Evolutionary conservation across 2,329 filamentous ascomycete genomes (phyloP).

Genomic region (Hymenoscyphus repandus): DNA sequence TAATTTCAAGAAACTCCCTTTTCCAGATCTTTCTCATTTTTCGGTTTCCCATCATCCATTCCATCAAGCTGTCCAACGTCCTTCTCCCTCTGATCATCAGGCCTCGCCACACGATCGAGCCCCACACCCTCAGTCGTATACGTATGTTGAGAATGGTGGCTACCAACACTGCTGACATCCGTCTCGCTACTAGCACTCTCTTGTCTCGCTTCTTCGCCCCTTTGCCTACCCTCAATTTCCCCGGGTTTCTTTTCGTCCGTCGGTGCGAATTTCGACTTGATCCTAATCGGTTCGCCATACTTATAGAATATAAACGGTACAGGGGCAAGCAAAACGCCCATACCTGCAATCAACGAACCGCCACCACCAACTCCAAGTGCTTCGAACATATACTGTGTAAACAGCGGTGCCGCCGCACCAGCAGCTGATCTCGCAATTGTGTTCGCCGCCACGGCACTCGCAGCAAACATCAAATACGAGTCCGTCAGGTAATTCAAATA

Average conservation of each 20-base stretch:
- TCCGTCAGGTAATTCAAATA: constrained; percentile 51
- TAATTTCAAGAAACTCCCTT: constrained; percentile 5
- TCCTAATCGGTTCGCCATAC: constrained; percentile 26
- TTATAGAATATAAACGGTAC: constrained; percentile 30
- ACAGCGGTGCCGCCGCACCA: constrained; percentile 59
- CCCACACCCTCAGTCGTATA: constrained; percentile 3
- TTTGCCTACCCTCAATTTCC: background rate
- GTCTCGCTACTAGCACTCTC: background rate
- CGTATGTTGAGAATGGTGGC: background rate
- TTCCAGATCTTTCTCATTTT: constrained; percentile 12
- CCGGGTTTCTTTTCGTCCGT: constrained; percentile 10
- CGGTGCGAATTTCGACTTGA: constrained; percentile 28
- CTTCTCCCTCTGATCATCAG: constrained; percentile 2
- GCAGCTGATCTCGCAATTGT: constrained; percentile 56
- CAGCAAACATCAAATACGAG: constrained; percentile 37
- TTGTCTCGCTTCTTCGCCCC: background rate
- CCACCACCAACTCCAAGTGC: constrained; percentile 46
- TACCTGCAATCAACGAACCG: constrained; percentile 42
- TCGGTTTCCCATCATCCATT: background rate
- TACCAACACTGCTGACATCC: background rate
- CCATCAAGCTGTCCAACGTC: constrained; percentile 6
- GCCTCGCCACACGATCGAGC: constrained; percentile 7
- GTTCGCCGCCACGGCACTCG: constrained; percentile 54
- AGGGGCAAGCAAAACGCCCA: constrained; percentile 37
- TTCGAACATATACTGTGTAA: constrained; percentile 43